Conservation (phyloP, 768 basidiomycete species). For the Amanita phalloides region DNA sequence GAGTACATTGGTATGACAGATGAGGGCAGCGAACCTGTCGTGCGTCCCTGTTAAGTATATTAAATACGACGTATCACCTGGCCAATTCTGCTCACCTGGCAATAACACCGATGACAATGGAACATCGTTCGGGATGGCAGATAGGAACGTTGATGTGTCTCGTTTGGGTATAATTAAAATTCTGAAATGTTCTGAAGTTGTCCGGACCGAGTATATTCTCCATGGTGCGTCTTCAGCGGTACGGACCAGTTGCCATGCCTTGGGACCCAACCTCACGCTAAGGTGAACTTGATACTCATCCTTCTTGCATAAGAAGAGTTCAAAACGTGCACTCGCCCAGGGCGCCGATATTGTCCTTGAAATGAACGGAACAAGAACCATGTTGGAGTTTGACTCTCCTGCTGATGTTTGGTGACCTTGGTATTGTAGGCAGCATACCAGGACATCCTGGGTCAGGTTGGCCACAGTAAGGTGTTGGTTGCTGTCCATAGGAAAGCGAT, state of each 20-base stretch:
- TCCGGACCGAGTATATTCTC: conserved; percentile 1
- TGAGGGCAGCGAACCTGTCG: conserved; percentile 39
- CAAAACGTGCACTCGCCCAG: neutral
- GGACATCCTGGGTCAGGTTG: conserved; percentile 2
- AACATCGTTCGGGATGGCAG: conserved; percentile 52
- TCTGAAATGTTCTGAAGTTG: conserved; percentile 8
- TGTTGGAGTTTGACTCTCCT: neutral
- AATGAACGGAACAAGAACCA: neutral
- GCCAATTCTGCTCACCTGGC: conserved; percentile 43
- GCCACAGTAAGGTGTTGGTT: neutral
- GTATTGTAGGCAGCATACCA: neutral
- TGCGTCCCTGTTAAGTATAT: conserved; percentile 39
- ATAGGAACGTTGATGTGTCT: conserved; percentile 41
- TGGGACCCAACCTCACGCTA: neutral
- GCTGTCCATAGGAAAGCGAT: neutral
- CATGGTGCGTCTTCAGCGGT: neutral
- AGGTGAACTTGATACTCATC: neutral
- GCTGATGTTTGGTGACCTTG: neutral
- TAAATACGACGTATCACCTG: neutral
- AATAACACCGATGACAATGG: conserved; percentile 68
- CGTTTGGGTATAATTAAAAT: conserved; percentile 53
- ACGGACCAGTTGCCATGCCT: neutral
- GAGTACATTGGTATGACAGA: neutral
- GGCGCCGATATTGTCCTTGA: neutral
- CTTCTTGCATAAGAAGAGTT: neutral